These are phyloP conservation scores for Penicillium sp. DNA, from an alignment of 2,329 filamentous ascomycete species.

Conservation along the genomic window DNA sequence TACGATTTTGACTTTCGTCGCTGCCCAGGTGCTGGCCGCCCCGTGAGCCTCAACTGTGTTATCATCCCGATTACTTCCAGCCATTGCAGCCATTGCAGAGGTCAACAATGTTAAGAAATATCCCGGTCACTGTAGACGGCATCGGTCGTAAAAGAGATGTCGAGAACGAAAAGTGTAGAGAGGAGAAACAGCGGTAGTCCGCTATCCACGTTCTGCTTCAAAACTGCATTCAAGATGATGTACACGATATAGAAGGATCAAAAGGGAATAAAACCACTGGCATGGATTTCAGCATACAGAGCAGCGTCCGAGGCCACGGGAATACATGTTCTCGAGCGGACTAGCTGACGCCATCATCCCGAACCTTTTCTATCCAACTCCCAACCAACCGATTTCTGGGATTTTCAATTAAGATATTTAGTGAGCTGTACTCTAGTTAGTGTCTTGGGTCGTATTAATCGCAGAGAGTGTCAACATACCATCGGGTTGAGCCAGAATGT, in stretches of 20 bases:
- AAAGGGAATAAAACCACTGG: conserved; percentile 32
- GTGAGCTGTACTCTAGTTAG: conserved; percentile 33
- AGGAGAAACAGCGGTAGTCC: conserved; percentile 8
- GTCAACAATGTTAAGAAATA: not conserved
- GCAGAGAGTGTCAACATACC: conserved; percentile 57
- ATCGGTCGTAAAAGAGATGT: not conserved
- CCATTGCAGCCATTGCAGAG: not conserved
- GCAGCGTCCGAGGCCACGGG: conserved; percentile 25
- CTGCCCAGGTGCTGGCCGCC: not conserved
- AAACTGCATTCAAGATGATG: conserved; percentile 43
- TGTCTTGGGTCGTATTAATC: not conserved
- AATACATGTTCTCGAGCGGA: conserved; percentile 31
- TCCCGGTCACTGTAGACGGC: not conserved
- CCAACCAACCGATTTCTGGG: conserved; percentile 21
- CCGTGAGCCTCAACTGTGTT: not conserved
- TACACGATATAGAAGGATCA: conserved; percentile 41
- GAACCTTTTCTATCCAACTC: conserved; percentile 36
- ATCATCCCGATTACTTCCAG: not conserved
- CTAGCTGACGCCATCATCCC: conserved; percentile 30
- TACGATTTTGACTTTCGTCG: not conserved
- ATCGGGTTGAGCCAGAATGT: conserved; percentile 90
- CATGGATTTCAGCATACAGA: conserved; percentile 40
- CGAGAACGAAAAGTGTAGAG: not conserved
- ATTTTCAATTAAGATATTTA: conserved; percentile 34
- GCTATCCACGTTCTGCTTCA: conserved; percentile 15